phyloP scores from a whole-genome alignment of 1,284 basidiomycete genomes.

The Mycosarcoma mackinlayi region DNA sequence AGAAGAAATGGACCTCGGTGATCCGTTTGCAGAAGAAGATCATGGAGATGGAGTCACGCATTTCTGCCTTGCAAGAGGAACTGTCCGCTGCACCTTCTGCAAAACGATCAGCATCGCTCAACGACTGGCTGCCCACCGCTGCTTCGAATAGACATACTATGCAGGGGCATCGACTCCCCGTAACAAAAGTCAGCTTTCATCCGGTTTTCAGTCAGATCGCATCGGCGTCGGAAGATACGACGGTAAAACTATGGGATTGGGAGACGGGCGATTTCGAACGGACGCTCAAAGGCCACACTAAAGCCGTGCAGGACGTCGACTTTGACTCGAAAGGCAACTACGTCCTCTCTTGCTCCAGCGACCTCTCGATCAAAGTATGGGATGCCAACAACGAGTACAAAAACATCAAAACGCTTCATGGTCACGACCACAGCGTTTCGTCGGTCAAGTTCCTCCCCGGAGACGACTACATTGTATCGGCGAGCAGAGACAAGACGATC shows the following conservation, averaged over 20 bases:
- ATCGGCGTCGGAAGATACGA: constrained; percentile 86
- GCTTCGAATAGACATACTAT: constrained; percentile 82
- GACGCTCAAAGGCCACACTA: constrained; percentile 91
- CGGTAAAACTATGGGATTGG: constrained; percentile 94
- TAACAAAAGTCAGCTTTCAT: constrained; percentile 86
- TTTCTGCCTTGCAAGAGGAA: constrained; percentile 81
- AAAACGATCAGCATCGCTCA: constrained; percentile 75
- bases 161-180: constrained; percentile 80
- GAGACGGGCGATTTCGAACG: constrained; percentile 91
- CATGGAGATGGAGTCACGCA: constrained; percentile 80
- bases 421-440: constrained; percentile 90
- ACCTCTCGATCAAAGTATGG: constrained; percentile 91
- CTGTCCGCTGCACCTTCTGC: constrained; percentile 74
- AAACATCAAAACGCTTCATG: constrained; percentile 84
- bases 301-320: constrained; percentile 85
- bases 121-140: constrained; percentile 84
- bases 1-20: constrained; percentile 95
- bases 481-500: constrained; percentile 86
- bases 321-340: constrained; percentile 85
- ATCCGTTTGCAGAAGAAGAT: constrained; percentile 88
- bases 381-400: constrained; percentile 88
- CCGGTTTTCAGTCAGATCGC: constrained; percentile 85
- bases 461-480: constrained; percentile 83
- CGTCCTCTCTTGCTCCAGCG: constrained; percentile 86
- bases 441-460: constrained; percentile 84